Base-by-base conservation (phyloP, 495 filamentous ascomycete genomes). In the Trichodelitschia bisporula region DNA sequence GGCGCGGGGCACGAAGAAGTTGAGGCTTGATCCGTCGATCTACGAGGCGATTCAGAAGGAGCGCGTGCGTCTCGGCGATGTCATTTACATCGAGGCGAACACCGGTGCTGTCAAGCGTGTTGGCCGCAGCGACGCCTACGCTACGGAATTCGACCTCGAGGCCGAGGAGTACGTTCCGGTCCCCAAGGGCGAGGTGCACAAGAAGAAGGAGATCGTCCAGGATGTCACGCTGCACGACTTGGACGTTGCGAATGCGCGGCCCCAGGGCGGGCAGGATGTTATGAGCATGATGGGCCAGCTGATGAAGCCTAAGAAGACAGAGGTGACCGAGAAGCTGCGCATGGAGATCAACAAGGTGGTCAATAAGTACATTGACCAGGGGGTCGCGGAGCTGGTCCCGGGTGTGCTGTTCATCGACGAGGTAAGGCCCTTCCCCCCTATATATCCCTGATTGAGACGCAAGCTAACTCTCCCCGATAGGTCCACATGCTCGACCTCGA, bases 231-330 rank as follows among this genome's bases (percentile, higher is more conserved):
- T 97, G 34, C 86, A 97, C 43, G 86, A 97, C 41, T 57, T 97
- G 28, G 86, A 97, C 47, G 79, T 92, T 39, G 86, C 86, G 39
- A 97, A 97, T 42, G 77, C 86, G 8, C 62, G 84, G 35, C 89
- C 86, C 9, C 61, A 92, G 58, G 84, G 86, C 19, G 86, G 86
- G 33, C 86, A 97, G 56, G 86, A 97, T 49, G 83, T 97, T 34
- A 92, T 97, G 83, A 89, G 77, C 50, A 93, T 97, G 86, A 92
- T 97, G 80, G 84, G 84, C 37, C 84, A 95, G 47, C 57, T 97
- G 38, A 91, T 90, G 76, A 93, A 92, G 61, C 86, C 86, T 35
- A 86, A 89, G 60, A 91, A 90, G 64, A 95, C 84, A 8, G 84
- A 95, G 47, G 91, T 95, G 40, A 95, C 84, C 19, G 84, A 95